Evolutionary conservation across 2,329 filamentous ascomycete species (phyloP), one percentile per base, ranked within the genome.

Genomic region (Aspergillus chevalieri): DNA sequence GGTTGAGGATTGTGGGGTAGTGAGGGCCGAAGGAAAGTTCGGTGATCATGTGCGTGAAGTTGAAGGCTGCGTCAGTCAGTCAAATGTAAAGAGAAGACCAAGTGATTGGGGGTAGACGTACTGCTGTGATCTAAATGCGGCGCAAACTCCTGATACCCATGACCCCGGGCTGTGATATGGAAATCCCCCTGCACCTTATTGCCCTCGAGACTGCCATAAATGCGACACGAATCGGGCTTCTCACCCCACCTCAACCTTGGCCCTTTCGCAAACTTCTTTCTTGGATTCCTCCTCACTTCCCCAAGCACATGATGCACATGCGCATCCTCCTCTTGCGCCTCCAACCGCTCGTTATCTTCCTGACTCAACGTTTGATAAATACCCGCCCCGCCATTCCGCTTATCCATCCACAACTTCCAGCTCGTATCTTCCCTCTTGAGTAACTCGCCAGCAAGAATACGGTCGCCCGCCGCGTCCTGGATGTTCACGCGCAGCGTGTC

Each of bases 161-260:
- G 92, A 0, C 93, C 93, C 53, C 90, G 76, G 3, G 93, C 93
- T 1, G 93, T 98, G 63, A 98, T 93, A 67, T 98, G 93, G 66
- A 98, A 97, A 69, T 98, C 92, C 3, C 92, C 93, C 71, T 96
- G 92, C 42, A 98, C 93, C 74, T 94, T 95, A 71, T 98, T 98
- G 58, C 94, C 80, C 58, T 95, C 87, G 67, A 98, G 70, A 61
- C 83, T 94, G 30, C 93, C 93, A 68, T 83, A 98, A 55, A 98
- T 83, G 44, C 93, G 83, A 69, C 93, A 98, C 54, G 87, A 86
- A 67, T 95, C 87, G 14, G 78, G 70, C 19, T 74, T 73, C 65
- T 78, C 78, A 15, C 72, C 62, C 22, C 77, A 70, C 47, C 73
- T 72, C 48, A 93, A 63, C 52, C 74, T 78, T 1, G 90, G 91